phyloP scores from a whole-genome alignment of 495 filamentous ascomycete species.

The Filosporella fistucella region DNA sequence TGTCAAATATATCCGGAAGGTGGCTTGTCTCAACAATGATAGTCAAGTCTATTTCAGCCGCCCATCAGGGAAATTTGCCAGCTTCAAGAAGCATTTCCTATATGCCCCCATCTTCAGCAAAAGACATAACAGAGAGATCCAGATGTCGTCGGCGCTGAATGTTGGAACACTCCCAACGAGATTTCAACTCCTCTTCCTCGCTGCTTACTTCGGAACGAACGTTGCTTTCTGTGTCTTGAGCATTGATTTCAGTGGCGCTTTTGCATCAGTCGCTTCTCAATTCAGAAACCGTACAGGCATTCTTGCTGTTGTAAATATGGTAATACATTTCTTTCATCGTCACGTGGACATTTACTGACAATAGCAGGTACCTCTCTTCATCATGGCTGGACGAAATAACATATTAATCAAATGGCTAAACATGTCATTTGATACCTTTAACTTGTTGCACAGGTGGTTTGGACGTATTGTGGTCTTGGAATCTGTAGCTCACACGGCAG shows the following conservation, averaged over 20 bases:
- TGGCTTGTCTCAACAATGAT: constrained; percentile 65
- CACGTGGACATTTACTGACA: constrained; percentile 31
- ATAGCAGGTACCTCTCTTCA: constrained; percentile 43
- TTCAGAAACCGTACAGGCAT: constrained; percentile 82
- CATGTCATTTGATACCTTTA: constrained; percentile 74
- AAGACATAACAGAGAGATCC: constrained; percentile 84
- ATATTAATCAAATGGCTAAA: constrained; percentile 57
- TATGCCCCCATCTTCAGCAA: constrained; percentile 79
- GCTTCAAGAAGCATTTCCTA: constrained; percentile 75
- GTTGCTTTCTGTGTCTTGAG: constrained; percentile 73
- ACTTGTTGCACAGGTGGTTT: constrained; percentile 75
- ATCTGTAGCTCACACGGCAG: constrained; percentile 55
- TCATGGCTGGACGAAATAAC: constrained; percentile 53
- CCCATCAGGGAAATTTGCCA: constrained; percentile 48
- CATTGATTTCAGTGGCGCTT: constrained; percentile 53
- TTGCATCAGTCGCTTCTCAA: constrained; percentile 51
- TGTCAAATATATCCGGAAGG: constrained; percentile 66
- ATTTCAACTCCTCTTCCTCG: constrained; percentile 73
- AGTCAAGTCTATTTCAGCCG: constrained; percentile 51
- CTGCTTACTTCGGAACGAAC: constrained; percentile 70
- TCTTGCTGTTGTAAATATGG: constrained; percentile 81
- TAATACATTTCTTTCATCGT: constrained; percentile 42
- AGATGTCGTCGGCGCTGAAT: constrained; percentile 78
- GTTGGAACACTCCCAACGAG: constrained; percentile 87
- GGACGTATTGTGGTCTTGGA: constrained; percentile 69